Base-by-base conservation (phyloP, 2,329 filamentous ascomycete species). In the Aureobasidium zeae region DNA sequence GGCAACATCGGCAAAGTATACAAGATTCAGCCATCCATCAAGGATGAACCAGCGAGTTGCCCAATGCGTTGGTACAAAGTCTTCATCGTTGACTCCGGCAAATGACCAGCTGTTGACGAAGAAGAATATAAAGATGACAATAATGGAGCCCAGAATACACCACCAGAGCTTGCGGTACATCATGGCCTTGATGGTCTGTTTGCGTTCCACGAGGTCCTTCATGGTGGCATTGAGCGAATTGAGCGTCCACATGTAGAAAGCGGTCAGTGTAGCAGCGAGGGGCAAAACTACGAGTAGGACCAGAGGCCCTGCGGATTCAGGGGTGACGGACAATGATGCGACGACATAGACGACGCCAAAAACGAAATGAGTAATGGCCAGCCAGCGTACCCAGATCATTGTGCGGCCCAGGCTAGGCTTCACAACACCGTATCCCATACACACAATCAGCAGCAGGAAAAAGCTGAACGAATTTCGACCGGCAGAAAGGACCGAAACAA, bases 121-220 rank as follows among this genome's bases (percentile, higher is more conserved):
- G 72, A 98, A 95, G 70, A 98, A 98, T 46, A 74, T 87, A 55
- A 98, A 98, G 54, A 96, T 95, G 54, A 96, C 86, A 36, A 96
- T 68, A 59, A 98, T 94, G 61, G 84, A 94, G 51, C 77, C 72
- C 33, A 98, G 72, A 48, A 98, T 94, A 62, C 86, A 89, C 88
- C 88, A 98, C 88, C 93, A 98, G 11, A 98, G 77, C 63, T 93
- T 94, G 67, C 84, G 88, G 67, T 96, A 98, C 93, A 98, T 98
- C 64, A 77, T 65, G 35, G 88, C 86, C 62, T 98, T 98, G 55
- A 83, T 81, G 55, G 84, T 82, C 66, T 98, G 91, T 66, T 94
- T 95, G 52, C 91, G 81, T 57, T 94, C 86, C 44, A 83, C 75
- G n/a, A 98, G 74, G 57, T 96, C 89, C 66, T 95, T 96, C 69